Base-by-base conservation (phyloP, 2,329 filamentous ascomycete species). In the Aspergillus sp. region DNA sequence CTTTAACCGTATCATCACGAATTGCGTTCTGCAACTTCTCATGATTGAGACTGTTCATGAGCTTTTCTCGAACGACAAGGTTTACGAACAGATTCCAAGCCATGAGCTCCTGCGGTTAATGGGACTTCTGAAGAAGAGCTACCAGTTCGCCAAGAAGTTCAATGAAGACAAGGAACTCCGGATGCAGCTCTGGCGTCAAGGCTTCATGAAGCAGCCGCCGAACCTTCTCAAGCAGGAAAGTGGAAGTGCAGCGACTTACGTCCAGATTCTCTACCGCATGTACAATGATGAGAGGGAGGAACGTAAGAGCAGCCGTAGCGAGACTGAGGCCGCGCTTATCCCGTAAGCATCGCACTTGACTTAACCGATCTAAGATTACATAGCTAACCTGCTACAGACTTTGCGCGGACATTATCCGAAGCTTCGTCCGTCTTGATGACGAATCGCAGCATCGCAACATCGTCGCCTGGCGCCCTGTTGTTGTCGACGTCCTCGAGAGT, bases 31-130 rank as follows among this genome's bases (percentile, higher is more conserved):
- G 7, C 94, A 98, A 68, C 81, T 98, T 2, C 82, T 99, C 54
- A 98, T 98, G 90, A 98, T 98, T 59, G 94, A 98, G 69, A 99
- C 94, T 0, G 94, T 99, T 38, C 94, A 95, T 62, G 94, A 99
- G 69, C 82, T 99, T 43, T 98, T 98, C 74, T 94, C 90, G 58
- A 98, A 97, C 68, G 90, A 97, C 64, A 82, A 87, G 1, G 94
- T 98, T 13, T 98, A 98, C 65, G 79, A 84, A 5, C 84, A 95
- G 65, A 98, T 98, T 35, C 94, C 93, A 0, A 95, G 90, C 0
- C 74, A 81, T 7, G 90, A 97, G 64, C 82, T 99, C 0, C 77
- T 99, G 17, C 84, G 90, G 2, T 77, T 99, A 12, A 99, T 98
- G 94, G 82, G 81, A 1, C 78, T 98, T 1, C 78, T 99, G 25